These are phyloP conservation scores for Elsinoe batatas DNA, from an alignment of 2,329 filamentous ascomycete genomes.

Conservation along the genomic window DNA sequence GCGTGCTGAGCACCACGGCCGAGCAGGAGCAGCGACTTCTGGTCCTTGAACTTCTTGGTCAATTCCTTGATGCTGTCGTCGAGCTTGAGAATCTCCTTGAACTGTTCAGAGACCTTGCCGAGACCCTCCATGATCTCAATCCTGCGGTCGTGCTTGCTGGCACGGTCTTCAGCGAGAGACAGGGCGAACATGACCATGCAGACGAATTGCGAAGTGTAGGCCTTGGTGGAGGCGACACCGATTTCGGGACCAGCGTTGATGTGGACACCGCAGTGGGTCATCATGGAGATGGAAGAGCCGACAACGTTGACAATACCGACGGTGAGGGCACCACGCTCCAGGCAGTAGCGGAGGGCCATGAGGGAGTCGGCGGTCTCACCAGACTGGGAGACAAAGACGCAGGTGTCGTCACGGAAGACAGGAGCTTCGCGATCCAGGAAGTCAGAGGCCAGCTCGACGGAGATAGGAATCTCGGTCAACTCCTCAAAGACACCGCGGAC, in stretches of 20 bases:
- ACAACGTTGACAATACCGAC: conserved; percentile 98
- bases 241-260: conserved; percentile 98
- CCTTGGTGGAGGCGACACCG: conserved; percentile 97
- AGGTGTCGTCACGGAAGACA: conserved; percentile 98
- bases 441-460: conserved; percentile 93
- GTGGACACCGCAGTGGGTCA: conserved; percentile 99
- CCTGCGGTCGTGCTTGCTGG: conserved; percentile 82
- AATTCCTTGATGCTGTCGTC: conserved; percentile 91
- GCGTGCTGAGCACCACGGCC: conserved; percentile 95
- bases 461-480: conserved; percentile 92
- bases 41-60: conserved; percentile 89
- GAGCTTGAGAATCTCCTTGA: conserved; percentile 82
- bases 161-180: conserved; percentile 89
- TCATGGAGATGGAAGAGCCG: conserved; percentile 93
- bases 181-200: conserved; percentile 99
- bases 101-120: conserved; percentile 76
- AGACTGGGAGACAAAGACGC: conserved; percentile 97
- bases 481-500: conserved; percentile 97
- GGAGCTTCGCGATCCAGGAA: conserved; percentile 95
- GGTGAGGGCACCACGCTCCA: conserved; percentile 93
- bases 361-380: conserved; percentile 97
- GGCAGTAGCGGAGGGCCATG: conserved; percentile 92
- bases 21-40: conserved; percentile 88
- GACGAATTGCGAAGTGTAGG: conserved; percentile 98
- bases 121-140: conserved; percentile 96